Conservation (phyloP, 441 rosid species). For the Syzygium syzygioides region DNA sequence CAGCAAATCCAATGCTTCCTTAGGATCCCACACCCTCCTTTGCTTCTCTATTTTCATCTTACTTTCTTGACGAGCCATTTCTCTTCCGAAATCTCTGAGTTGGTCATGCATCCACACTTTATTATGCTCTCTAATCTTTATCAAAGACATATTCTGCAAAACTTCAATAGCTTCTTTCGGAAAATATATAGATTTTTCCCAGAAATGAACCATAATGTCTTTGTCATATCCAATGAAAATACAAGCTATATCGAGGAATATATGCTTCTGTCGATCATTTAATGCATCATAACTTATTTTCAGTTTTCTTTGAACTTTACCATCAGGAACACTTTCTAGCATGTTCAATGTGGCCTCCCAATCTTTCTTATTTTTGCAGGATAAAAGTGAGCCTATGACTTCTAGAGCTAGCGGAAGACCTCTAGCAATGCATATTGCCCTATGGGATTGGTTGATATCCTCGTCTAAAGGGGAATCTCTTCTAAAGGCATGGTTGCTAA, state of each 20-base stretch:
- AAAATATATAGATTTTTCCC: rapidly evolving
- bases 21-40: not conserved
- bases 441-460: rapidly evolving
- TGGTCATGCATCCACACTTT: rapidly evolving
- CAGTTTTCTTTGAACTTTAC: rapidly evolving
- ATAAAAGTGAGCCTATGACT: rapidly evolving
- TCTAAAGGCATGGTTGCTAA: not conserved
- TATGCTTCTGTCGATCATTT: rapidly evolving
- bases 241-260: not conserved
- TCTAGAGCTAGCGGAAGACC: not conserved
- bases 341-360: rapidly evolving
- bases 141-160: not conserved
- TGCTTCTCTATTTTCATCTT: rapidly evolving
- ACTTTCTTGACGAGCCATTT: rapidly evolving
- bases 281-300: not conserved
- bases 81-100: not conserved
- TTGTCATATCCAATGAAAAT: not conserved
- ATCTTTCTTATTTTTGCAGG: rapidly evolving
- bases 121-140: rapidly evolving
- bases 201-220: rapidly evolving
- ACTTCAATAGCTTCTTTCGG: rapidly evolving
- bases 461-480: rapidly evolving
- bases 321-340: rapidly evolving
- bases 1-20: not conserved
- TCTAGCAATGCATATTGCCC: rapidly evolving